Conservation (phyloP, 176 grass and related monocot genomes). For the Coix lacrymajobi region DNA sequence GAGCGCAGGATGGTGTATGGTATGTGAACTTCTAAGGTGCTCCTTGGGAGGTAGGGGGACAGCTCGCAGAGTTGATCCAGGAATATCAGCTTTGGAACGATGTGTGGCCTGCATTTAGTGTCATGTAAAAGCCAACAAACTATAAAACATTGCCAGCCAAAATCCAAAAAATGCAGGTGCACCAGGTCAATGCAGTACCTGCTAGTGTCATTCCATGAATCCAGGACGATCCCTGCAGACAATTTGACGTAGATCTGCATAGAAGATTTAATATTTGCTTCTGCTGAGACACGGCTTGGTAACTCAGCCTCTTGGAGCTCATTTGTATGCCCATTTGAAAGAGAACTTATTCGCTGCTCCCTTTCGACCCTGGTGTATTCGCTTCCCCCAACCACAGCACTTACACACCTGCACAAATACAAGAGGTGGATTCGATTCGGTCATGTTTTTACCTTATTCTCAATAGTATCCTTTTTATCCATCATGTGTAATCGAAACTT, state of each 20-base stretch:
- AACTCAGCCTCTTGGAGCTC: conserved; percentile 67
- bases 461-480: neutral
- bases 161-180: neutral
- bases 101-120: conserved; percentile 46
- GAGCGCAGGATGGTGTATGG: conserved; percentile 92
- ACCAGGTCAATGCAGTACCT: conserved; percentile 43
- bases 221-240: conserved; percentile 79
- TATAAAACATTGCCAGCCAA: neutral
- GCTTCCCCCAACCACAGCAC: conserved; percentile 82
- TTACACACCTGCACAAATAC: conserved; percentile 62
- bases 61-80: conserved; percentile 85
- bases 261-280: conserved; percentile 89
- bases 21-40: conserved; percentile 91
- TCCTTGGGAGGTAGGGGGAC: conserved; percentile 86
- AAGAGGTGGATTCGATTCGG: neutral
- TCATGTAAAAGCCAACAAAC: conserved; percentile 5
- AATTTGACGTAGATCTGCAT: conserved; percentile 90
- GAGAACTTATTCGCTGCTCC: conserved; percentile 65
- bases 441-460: neutral
- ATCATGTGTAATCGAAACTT: neutral
- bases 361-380: conserved; percentile 81
- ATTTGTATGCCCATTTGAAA: conserved; percentile 75
- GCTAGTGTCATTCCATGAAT: conserved; percentile 87
- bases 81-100: conserved; percentile 90
- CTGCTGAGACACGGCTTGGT: conserved; percentile 61